Evolutionary conservation across 2,329 filamentous ascomycete species (phyloP), one percentile per base, ranked within the genome.

Genomic region (Acephala macrosclerotiorum): DNA sequence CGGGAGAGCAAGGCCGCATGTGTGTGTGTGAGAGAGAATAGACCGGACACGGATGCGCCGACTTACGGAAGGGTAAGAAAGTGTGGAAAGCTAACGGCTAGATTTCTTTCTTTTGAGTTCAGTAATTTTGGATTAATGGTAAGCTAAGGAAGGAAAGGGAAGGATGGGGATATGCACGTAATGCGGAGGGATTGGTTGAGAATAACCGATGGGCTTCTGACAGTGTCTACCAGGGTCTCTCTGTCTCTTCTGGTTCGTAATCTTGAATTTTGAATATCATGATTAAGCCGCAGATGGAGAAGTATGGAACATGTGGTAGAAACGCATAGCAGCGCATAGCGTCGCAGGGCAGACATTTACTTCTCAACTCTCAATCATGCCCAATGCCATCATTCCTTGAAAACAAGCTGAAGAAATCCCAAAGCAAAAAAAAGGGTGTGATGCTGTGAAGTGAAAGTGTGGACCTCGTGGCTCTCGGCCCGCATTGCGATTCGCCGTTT

Each of bases 171-270:
- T n/a, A 42, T 49, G 45, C 45, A 26, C 45, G 45, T 25, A 49
- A 25, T 49, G 45, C 45, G 45, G 45, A 49, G 20, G 14, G 22
- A 49, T 49, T 42, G 40, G 40, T 42, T 42, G 40, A 42, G 40
- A 42, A 18, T 6, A 6, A n/a, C 40, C 40, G 40, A 42, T 5
- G 16, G 20, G n/a, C 20, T 49, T 49, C 22, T 49, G 45, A 49
- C 20, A 7, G n/a, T 25, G n/a, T 49, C 45, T 12, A 25, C 25
- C 45, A 25, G 20, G 45, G 45, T 42, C 38, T 42, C 12, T n/a
- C 4, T 33, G n/a, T 9, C 29, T 33, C 9, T 33, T 33, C 29
- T 33, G 29, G 29, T 42, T 42, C 40, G 40, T 42, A 42, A 42
- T 12, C 40, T 42, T n/a, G 40, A 18, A n/a, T n/a, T n/a, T n/a